Base-by-base conservation (phyloP, 2,329 filamentous ascomycete genomes). In the Coniochaeta prunicola region DNA sequence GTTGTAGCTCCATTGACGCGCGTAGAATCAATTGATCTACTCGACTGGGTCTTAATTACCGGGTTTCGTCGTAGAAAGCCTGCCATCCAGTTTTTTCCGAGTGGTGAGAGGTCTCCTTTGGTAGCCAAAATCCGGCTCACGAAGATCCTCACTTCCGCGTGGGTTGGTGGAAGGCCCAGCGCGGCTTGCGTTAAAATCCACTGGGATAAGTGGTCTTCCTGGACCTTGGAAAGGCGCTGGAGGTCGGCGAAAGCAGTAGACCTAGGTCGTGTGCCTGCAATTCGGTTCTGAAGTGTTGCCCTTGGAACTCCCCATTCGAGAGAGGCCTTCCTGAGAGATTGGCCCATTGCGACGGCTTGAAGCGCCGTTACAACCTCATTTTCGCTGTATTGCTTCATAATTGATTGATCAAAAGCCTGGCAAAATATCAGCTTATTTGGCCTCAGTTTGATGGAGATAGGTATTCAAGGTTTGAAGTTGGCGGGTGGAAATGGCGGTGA, bases 121-220 rank as follows among this genome's bases (percentile, higher is more conserved):
- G 31, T 24, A 15, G 28, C 26, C 7, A 61, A 38, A 7, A 61
- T 61, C 10, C 45, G 31, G 15, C 57, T 9, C 7, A 33, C 57
- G 36, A 62, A 61, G 10, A 55, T 38, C 17, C 50, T 59, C 2
- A 61, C 19, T 31, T 62, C 12, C 28, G 36, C 3, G 45, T 61
- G 34, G 8, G 56, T 62, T 40, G 34, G 58, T 26, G 28, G 58
- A 2, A 61, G 54, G n/a, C 61, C 57, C 19, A 62, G 36, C 15
- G 53, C 53, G 36, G 56, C 38, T 33, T 62, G 57, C 8, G 55
- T 45, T n/a, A 30, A 15, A 10, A 62, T 40, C 56, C 30, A 62
- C 7, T 56, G 12, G n/a, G 58, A 53, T 53, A 62, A 28, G 10
- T 58, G 31, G 4, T 30, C 53, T 48, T 62, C 54, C 28, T 60